Conservation (phyloP, 2,329 filamentous ascomycete genomes). For the Calonectria hongkongensis region DNA sequence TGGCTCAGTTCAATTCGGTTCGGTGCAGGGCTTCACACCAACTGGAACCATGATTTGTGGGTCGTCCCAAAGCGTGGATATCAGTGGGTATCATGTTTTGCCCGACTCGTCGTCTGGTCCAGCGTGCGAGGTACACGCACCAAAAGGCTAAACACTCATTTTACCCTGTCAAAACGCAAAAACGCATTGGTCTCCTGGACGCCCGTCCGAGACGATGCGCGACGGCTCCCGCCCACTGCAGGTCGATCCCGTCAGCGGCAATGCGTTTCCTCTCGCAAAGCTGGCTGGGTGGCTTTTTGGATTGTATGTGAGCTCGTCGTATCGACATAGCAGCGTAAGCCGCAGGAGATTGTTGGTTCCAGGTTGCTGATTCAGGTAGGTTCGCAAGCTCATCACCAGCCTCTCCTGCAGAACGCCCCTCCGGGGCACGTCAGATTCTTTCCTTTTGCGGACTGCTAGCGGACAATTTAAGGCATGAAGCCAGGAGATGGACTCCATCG, state of each 20-base stretch:
- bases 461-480: constrained; percentile 20
- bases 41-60: constrained; percentile 40
- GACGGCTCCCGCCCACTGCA: constrained; percentile 44
- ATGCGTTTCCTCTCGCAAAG: background rate
- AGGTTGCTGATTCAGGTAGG: constrained; percentile 38
- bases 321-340: background rate
- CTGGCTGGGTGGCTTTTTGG: constrained; percentile 4
- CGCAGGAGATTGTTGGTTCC: constrained; percentile 23
- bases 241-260: constrained; percentile 38
- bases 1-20: constrained; percentile 24
- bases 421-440: constrained; percentile 8
- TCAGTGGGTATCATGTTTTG: constrained; percentile 39
- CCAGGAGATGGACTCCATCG: constrained; percentile 20
- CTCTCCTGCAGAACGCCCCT: constrained; percentile 22
- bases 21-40: constrained; percentile 41
- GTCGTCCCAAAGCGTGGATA: constrained; percentile 28
- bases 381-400: constrained; percentile 33
- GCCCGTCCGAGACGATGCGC: constrained; percentile 40
- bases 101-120: constrained; percentile 23
- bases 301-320: background rate
- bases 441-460: constrained; percentile 30
- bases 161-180: constrained; percentile 33
- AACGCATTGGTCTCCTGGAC: constrained; percentile 42
- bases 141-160: constrained; percentile 19
- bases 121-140: constrained; percentile 30